Conservation (phyloP, 2,329 filamentous ascomycete species). For the Elsinoe perseae region DNA sequence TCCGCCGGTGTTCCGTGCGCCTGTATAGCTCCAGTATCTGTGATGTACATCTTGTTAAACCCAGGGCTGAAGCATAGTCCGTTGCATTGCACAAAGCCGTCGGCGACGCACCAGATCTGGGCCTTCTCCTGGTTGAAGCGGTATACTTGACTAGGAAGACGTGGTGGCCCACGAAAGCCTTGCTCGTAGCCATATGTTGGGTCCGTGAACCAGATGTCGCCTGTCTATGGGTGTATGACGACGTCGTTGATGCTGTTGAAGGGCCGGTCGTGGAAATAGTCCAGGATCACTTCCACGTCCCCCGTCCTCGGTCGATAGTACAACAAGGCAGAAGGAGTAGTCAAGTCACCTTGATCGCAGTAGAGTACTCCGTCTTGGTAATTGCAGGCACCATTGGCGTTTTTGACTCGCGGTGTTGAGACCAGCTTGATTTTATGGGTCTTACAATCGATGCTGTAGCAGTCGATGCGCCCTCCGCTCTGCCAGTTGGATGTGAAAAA, state of each 20-base stretch:
- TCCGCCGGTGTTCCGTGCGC: slow-evolving; percentile 21
- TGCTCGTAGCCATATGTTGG: slow-evolving; percentile 53
- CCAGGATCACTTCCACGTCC: slow-evolving; percentile 35
- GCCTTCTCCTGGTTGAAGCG: slow-evolving; percentile 46
- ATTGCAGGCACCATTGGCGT: slow-evolving; percentile 22
- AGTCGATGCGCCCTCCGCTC: slow-evolving; percentile 20
- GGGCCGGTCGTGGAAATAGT: slow-evolving; percentile 53
- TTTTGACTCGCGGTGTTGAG: slow-evolving; percentile 14
- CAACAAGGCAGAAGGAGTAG: slow-evolving; percentile 18
- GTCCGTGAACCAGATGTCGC: slow-evolving; percentile 59
- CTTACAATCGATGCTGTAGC: slow-evolving; percentile 24
- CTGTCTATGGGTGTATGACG: slow-evolving; percentile 43
- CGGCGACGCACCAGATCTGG: slow-evolving; percentile 49
- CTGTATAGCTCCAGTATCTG: slow-evolving; percentile 48
- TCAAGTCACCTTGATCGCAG: slow-evolving; percentile 20
- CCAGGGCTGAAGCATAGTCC: slow-evolving; percentile 52
- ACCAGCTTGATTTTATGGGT: slow-evolving; percentile 18
- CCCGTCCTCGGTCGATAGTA: slow-evolving; percentile 17
- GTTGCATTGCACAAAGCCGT: slow-evolving; percentile 51
- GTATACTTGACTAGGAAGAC: slow-evolving; percentile 52
- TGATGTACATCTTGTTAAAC: slow-evolving; percentile 47
- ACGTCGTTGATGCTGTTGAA: slow-evolving; percentile 55
- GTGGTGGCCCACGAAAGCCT: slow-evolving; percentile 48
- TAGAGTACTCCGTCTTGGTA: slow-evolving; percentile 21
- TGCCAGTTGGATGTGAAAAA: slow-evolving; percentile 31